These are phyloP conservation scores for Saprolegnia parasitica DNA, from an alignment of 352 stramenopile genomes.

Conservation along the genomic window DNA sequence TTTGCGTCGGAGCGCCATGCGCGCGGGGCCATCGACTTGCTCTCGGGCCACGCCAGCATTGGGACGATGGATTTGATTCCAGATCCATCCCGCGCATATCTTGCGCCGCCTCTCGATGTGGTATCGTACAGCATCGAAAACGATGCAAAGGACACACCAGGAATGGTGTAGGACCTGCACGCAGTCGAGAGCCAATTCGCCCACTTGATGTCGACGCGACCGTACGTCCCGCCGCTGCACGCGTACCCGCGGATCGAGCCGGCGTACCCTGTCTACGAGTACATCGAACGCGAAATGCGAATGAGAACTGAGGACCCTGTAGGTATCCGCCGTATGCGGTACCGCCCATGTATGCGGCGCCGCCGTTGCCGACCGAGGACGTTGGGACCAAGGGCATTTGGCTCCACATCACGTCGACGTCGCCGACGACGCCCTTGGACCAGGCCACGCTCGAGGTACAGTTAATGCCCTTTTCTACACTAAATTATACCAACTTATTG, in stretches of 20 bases:
- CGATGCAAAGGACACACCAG: not conserved
- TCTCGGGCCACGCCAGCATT: conserved; percentile 42
- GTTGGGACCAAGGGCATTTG: not conserved
- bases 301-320: not conserved
- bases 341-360: not conserved
- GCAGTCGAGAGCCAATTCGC: conserved; percentile 73
- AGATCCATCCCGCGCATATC: conserved; percentile 53
- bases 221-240: conserved; percentile 12
- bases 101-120: conserved; percentile 32
- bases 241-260: conserved; percentile 2
- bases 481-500: not conserved
- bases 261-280: not conserved
- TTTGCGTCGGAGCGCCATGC: conserved; percentile 55
- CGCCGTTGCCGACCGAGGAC: not conserved
- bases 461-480: not conserved
- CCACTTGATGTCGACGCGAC: conserved; percentile 54
- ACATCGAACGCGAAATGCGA: not conserved
- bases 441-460: not conserved
- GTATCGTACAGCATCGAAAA: not conserved
- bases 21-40: conserved; percentile 48
- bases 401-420: conserved; percentile 4
- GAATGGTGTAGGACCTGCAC: conserved; percentile 43
- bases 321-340: not conserved
- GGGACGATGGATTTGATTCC: conserved; percentile 65
- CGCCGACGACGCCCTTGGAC: not conserved